phyloP scores from a whole-genome alignment of 2,329 filamentous ascomycete species.

The Beauveria medogensis region DNA sequence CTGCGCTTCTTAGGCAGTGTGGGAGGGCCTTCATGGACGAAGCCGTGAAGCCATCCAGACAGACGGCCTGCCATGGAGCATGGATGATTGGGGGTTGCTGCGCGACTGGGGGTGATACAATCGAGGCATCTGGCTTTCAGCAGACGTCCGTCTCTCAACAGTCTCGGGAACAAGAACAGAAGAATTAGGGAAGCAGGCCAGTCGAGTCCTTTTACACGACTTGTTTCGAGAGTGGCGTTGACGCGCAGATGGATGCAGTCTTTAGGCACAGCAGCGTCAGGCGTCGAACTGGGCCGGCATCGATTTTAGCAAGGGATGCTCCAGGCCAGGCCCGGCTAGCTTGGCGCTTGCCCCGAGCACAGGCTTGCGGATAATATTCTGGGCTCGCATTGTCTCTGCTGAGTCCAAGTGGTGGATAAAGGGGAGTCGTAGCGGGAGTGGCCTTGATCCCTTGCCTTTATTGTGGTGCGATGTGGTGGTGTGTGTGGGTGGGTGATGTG shows the following conservation, averaged over 20 bases:
- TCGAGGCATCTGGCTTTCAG: background rate
- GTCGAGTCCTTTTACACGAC: slow-evolving; percentile 6
- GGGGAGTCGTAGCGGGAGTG: background rate
- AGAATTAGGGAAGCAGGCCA: background rate
- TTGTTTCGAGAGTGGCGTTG: background rate
- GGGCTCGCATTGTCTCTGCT: background rate
- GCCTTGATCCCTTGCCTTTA: background rate
- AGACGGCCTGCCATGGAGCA: slow-evolving; percentile 3
- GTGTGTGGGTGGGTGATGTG: background rate
- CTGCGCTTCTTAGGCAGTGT: background rate
- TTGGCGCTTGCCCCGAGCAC: background rate
- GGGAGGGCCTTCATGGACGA: slow-evolving; percentile 1
- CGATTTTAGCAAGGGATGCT: background rate
- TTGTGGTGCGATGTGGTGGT: background rate
- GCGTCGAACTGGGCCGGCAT: background rate
- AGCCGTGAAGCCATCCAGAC: slow-evolving; percentile 7
- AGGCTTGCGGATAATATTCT: background rate
- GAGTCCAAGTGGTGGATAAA: background rate
- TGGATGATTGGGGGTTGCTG: background rate
- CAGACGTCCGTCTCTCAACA: background rate
- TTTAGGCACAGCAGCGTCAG: slow-evolving; percentile 3
- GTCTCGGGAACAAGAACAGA: background rate
- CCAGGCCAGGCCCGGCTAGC: background rate
- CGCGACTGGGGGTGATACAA: background rate
- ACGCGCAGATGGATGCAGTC: background rate